phyloP scores from a whole-genome alignment of 768 basidiomycete genomes.

The Daedaleopsis nitida region DNA sequence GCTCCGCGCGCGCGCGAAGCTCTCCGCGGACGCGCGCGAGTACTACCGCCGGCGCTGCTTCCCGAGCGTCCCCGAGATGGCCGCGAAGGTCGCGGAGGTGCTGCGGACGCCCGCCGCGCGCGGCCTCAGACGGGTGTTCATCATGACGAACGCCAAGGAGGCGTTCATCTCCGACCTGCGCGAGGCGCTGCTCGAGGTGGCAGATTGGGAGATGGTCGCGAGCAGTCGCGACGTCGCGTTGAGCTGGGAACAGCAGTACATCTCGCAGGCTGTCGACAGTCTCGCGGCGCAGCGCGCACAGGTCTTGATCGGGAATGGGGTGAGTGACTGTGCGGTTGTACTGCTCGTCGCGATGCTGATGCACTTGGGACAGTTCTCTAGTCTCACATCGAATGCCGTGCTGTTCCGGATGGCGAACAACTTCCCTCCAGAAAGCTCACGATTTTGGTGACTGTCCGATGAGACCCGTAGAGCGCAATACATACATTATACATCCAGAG shows the following conservation, averaged over 20 bases:
- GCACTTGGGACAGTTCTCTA: constrained; percentile 42
- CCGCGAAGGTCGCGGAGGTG: constrained; percentile 37
- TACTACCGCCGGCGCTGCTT: constrained; percentile 41
- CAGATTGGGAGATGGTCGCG: constrained; percentile 35
- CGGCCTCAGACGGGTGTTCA: constrained; percentile 16
- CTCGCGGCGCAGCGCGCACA: constrained; percentile 46
- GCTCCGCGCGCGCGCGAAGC: not conserved
- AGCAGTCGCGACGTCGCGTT: constrained; percentile 44
- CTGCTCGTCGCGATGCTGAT: not conserved
- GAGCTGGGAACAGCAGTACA: constrained; percentile 44
- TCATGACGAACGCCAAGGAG: constrained; percentile 46
- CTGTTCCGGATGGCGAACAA: constrained; percentile 43
- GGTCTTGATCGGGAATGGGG: constrained; percentile 55
- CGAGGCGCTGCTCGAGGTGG: constrained; percentile 28
- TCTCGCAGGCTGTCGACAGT: constrained; percentile 54
- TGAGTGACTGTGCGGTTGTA: constrained; percentile 26
- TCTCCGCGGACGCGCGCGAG: constrained; percentile 16
- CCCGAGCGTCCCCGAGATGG: constrained; percentile 43
- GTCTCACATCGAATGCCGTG: constrained; percentile 48
- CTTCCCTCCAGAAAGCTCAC: constrained; percentile 35
- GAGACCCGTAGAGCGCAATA: not conserved
- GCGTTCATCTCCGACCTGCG: constrained; percentile 43
- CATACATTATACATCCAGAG: constrained; percentile 15
- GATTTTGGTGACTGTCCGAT: constrained; percentile 38
- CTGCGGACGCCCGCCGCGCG: constrained; percentile 21